Evolutionary conservation across 495 filamentous ascomycete species (phyloP).

Genomic region (Durotheca rogersii): DNA sequence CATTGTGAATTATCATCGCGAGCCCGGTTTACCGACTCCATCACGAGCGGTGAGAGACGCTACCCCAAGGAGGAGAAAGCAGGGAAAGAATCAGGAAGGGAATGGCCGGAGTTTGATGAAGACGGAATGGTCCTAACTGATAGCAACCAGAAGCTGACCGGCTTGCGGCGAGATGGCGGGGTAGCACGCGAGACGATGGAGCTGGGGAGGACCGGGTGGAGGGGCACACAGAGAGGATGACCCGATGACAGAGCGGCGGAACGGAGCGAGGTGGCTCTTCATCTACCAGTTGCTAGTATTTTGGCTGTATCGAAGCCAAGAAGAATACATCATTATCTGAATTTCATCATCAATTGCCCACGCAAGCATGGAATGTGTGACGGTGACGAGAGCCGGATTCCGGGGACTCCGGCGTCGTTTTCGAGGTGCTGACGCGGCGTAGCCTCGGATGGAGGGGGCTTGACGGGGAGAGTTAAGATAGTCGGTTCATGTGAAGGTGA

Average conservation of each 20-base stretch:
- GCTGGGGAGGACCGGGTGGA: slow-evolving; percentile 16
- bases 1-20: slow-evolving; percentile 45
- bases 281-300: too few species aligned
- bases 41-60: slow-evolving; percentile 1
- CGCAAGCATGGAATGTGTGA: background rate
- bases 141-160: slow-evolving; percentile 9
- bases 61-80: slow-evolving; percentile 2
- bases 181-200: slow-evolving; percentile 2
- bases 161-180: slow-evolving; percentile 8
- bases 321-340: background rate
- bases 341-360: too few species aligned
- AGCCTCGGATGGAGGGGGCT: background rate
- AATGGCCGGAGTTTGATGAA: too few species aligned
- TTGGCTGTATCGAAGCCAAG: background rate
- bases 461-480: background rate
- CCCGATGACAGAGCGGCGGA: too few species aligned
- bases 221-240: too few species aligned
- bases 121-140: slow-evolving; percentile 14
- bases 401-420: background rate
- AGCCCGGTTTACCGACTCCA: slow-evolving; percentile 13
- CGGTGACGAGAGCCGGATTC: background rate
- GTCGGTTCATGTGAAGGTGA: too few species aligned
- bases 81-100: background rate
- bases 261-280: too few species aligned
- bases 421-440: background rate